Conservation (phyloP, 768 basidiomycete species). For the Tricholomella constricta region DNA sequence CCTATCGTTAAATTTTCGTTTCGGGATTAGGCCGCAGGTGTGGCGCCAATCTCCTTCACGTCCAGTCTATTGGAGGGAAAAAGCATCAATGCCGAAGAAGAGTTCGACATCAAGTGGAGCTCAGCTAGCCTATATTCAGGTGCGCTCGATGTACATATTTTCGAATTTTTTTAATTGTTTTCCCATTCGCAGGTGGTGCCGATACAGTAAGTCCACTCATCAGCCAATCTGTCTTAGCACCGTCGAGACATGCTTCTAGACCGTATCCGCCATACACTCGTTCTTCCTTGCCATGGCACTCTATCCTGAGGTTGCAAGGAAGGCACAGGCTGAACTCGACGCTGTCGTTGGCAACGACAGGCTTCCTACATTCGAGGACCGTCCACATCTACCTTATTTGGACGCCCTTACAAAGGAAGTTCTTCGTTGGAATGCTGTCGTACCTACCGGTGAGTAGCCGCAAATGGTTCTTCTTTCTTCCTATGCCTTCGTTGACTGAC, state of each 20-base stretch:
- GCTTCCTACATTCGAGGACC: conserved; percentile 61
- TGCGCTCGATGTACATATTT: conserved; percentile 16
- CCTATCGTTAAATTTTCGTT: conserved; percentile 1
- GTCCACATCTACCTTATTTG: conserved; percentile 57
- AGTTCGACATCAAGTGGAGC: conserved; percentile 68
- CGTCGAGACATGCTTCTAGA: conserved; percentile 38
- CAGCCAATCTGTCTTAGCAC: conserved; percentile 1
- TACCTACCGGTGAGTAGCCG: conserved; percentile 39
- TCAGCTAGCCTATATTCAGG: conserved; percentile 58
- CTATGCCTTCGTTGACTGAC: conserved; percentile 8
- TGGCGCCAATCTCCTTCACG: conserved; percentile 57
- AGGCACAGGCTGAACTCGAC: conserved; percentile 67
- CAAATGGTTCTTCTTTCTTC: conserved; percentile 1
- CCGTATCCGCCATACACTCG: conserved; percentile 60
- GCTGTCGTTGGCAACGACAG: conserved; percentile 57
- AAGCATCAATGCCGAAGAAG: conserved; percentile 52
- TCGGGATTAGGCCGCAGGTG: conserved; percentile 53
- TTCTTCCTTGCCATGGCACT: conserved; percentile 65
- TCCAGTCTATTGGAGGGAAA: conserved; percentile 58
- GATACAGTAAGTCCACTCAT: conserved; percentile 46
- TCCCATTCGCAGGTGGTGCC: conserved; percentile 47
- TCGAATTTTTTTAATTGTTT: conserved; percentile 3
- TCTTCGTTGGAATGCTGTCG: conserved; percentile 50
- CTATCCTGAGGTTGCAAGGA: conserved; percentile 55
- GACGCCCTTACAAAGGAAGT: conserved; percentile 65